These are phyloP conservation scores for Dentipellis fragilis DNA, from an alignment of 768 basidiomycete species.

Conservation along the genomic window DNA sequence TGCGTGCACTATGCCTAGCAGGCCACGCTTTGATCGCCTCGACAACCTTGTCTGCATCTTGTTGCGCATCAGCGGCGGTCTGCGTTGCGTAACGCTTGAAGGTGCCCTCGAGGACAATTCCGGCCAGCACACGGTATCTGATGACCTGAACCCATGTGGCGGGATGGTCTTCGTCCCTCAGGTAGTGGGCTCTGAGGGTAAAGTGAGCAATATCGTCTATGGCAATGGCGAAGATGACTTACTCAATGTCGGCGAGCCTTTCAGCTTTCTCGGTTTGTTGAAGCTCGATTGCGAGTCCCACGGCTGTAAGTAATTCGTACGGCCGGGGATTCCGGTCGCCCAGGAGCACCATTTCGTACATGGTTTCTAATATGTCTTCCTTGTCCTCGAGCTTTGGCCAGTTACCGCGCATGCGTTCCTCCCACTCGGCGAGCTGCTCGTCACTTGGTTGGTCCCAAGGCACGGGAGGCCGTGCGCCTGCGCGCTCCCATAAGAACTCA, in stretches of 20 bases:
- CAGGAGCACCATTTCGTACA: not conserved
- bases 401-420: not conserved
- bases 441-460: not conserved
- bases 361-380: not conserved
- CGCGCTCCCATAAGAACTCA: not conserved
- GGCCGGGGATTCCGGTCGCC: not conserved
- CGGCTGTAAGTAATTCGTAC: not conserved
- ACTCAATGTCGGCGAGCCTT: not conserved
- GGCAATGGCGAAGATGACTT: not conserved
- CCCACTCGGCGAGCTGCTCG: not conserved
- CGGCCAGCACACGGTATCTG: not conserved
- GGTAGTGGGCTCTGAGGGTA: not conserved
- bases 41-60: not conserved
- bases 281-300: not conserved
- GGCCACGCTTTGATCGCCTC: not conserved
- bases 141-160: not conserved
- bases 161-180: not conserved
- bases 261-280: not conserved
- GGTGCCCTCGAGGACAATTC: not conserved
- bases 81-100: not conserved
- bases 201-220: no score
- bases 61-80: not conserved
- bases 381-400: not conserved
- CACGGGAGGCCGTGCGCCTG: not conserved
- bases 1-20: not conserved